Base-by-base conservation (phyloP, 169 alveolate genomes). In the Cryptosporidium andersoni region DNA sequence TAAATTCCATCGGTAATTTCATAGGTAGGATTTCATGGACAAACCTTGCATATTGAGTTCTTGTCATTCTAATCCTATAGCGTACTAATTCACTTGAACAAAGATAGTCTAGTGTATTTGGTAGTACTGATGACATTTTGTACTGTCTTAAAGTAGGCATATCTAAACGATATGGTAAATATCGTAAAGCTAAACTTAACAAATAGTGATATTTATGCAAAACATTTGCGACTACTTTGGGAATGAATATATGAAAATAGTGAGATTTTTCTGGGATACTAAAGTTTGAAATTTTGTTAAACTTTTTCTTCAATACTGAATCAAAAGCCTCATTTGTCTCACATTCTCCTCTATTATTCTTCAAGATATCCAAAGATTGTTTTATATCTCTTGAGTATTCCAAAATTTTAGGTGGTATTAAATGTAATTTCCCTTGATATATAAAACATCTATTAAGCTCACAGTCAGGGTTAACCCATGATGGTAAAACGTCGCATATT, bases 31-130 rank as follows among this genome's bases (percentile, higher is more conserved):
- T 68, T 25, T 74, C 85, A 42, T 58, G 55, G 16, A 74, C 43
- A 12, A 74, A 55, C 16, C 67, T 53, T 6, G 85, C 40, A 74
- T 74, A 74, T n/a, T 74, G 85, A 25, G 85, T 56, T 16, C 85
- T 74, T 5, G 85, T 74, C 60, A 74, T 58, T 9, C 85, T 58
- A 14, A 74, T 74, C 67, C 40, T 74, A 1, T 43, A 4, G 45
- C 68, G 42, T 8, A 74, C 52, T n/a, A 74, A 16, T 25, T 53
- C 53, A 25, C 60, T 43, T n/a, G 85, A 63, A 3, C 14, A 60
- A 60, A 74, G 60, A 8, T 7, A 12, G 39, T 45, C 39, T 2
- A 40, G 3, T 7, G 1, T 45, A 6, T 64, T 64, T 0, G 43
- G 62, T 12, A 25, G n/a, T 34, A 4, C 62, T 2, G n/a, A n/a